These are phyloP conservation scores for Venturiaceae sp. DNA, from an alignment of 2,329 filamentous ascomycete genomes.

Conservation along the genomic window DNA sequence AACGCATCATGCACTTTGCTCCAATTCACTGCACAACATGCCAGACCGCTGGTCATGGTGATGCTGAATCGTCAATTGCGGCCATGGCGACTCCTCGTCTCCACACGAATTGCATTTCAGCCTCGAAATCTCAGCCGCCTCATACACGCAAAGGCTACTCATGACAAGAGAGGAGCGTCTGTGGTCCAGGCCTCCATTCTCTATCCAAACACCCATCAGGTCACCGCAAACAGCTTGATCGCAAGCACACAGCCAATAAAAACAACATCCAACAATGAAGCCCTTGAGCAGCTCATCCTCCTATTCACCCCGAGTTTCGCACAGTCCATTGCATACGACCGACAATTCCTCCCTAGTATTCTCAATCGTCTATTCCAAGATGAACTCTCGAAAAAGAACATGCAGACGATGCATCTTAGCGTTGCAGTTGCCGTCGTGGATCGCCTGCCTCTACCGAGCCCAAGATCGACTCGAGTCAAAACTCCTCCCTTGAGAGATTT, in stretches of 20 bases:
- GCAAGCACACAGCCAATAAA: not conserved
- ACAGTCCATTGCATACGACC: not conserved
- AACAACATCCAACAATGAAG: not conserved
- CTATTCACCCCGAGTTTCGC: slow-evolving; percentile 6
- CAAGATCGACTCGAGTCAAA: slow-evolving; percentile 8
- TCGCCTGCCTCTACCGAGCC: slow-evolving; percentile 19
- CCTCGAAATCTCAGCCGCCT: not conserved
- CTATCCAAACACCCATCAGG: not conserved
- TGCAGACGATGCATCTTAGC: not conserved
- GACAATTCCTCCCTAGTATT: not conserved
- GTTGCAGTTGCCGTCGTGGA: slow-evolving; percentile 22
- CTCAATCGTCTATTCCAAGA: not conserved
- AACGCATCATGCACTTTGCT: too few species aligned
- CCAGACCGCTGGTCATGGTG: not conserved
- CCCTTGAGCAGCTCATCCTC: not conserved
- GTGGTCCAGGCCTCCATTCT: not conserved
- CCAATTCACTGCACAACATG: not conserved
- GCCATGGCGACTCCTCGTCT: slow-evolving; percentile 5
- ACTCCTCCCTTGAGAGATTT: slow-evolving; percentile 7
- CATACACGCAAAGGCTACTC: not conserved
- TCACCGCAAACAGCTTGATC: not conserved
- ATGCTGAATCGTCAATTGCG: slow-evolving; percentile 6
- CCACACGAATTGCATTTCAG: not conserved
- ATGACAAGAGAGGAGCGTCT: not conserved
- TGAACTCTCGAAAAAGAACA: not conserved